phyloP scores from a whole-genome alignment of 106 monocot genomes.

The Ottelia alismoides region DNA sequence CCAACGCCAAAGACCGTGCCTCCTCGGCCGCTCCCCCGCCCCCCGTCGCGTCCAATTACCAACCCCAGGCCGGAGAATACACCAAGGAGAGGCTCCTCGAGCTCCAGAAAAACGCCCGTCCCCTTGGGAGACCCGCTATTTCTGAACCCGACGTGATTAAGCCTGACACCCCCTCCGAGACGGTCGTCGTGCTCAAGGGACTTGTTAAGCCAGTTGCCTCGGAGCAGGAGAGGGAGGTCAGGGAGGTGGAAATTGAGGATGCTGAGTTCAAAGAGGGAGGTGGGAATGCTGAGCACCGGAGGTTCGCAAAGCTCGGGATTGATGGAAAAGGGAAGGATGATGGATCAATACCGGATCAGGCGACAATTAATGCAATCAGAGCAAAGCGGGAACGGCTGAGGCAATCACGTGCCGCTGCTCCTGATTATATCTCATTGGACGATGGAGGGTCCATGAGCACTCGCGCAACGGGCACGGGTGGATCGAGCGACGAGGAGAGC shows the following conservation, averaged over 20 bases:
- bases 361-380: slow-evolving; percentile 63
- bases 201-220: slow-evolving; percentile 39
- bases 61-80: slow-evolving; percentile 86
- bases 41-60: slow-evolving; percentile 54
- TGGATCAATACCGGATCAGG: slow-evolving; percentile 53
- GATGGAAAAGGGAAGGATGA: slow-evolving; percentile 24
- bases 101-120: slow-evolving; percentile 94
- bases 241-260: slow-evolving; percentile 6
- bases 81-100: slow-evolving; percentile 70
- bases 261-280: too few species aligned
- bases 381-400: slow-evolving; percentile 67
- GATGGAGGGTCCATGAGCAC: slow-evolving; percentile 34
- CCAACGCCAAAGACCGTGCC: slow-evolving; percentile 37
- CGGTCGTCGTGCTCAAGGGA: slow-evolving; percentile 72
- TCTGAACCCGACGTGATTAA: slow-evolving; percentile 17
- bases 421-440: slow-evolving; percentile 86
- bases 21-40: slow-evolving; percentile 3
- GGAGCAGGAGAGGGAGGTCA: slow-evolving; percentile 11
- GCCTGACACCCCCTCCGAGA: slow-evolving; percentile 18
- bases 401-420: slow-evolving; percentile 32
- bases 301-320: slow-evolving; percentile 30
- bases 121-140: slow-evolving; percentile 59
- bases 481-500: slow-evolving; percentile 75
- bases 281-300: background rate
- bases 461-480: slow-evolving; percentile 19